These are phyloP conservation scores for Leccinum rimulosum DNA, from an alignment of 768 basidiomycete species.

Conservation along the genomic window DNA sequence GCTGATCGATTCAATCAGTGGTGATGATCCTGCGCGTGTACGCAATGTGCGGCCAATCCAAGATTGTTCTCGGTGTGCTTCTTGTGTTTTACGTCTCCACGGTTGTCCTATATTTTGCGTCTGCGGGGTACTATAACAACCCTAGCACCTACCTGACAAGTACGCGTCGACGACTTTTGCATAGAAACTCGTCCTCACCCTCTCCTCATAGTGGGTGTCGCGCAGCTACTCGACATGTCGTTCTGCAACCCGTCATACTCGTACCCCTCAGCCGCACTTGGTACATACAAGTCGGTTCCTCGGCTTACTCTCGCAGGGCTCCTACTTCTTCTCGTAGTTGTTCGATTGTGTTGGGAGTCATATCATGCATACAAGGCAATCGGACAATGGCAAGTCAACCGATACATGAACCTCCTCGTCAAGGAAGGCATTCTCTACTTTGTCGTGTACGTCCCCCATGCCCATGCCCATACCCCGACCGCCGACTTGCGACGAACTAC, in stretches of 20 bases:
- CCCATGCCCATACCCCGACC: too few species aligned
- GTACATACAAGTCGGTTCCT: constrained; percentile 12
- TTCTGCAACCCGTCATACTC: constrained; percentile 7
- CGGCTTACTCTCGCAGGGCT: constrained; percentile 11
- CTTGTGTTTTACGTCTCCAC: constrained; percentile 10
- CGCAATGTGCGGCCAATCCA: constrained; percentile 21
- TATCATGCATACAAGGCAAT: constrained; percentile 9
- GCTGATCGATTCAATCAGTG: constrained; percentile 5
- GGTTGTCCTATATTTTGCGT: neutral
- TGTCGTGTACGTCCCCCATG: constrained; percentile 11
- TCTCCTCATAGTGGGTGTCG: constrained; percentile 3
- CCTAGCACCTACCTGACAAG: constrained; percentile 8
- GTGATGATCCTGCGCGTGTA: constrained; percentile 26
- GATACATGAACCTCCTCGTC: constrained; percentile 14
- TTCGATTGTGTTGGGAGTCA: constrained; percentile 5
- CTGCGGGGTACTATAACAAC: constrained; percentile 2
- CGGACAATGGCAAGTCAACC: constrained; percentile 8
- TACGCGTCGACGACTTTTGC: neutral
- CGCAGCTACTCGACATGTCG: constrained; percentile 14
- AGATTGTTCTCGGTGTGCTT: constrained; percentile 11
- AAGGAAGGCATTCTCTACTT: constrained; percentile 20
- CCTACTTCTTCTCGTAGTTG: constrained; percentile 7
- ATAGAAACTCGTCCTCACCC: neutral
- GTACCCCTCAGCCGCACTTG: neutral
- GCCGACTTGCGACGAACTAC: neutral